Conservation (phyloP, 2,329 filamentous ascomycete genomes). For the Diplodia seriata region DNA sequence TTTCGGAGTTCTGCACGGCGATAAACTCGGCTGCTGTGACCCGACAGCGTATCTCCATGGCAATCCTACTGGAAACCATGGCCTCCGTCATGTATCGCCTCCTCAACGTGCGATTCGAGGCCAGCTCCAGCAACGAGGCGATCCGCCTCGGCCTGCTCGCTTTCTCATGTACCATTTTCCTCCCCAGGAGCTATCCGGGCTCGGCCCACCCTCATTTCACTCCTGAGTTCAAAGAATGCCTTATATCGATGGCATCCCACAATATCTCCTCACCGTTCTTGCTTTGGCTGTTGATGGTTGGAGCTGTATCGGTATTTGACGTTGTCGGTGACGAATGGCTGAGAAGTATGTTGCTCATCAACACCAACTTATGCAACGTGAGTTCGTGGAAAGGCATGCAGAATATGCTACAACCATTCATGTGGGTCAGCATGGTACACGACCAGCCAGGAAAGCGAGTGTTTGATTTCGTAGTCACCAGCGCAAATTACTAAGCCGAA, state of each 20-base stretch:
- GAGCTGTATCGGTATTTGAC: background rate
- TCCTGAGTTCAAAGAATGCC: background rate
- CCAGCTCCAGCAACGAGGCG: background rate
- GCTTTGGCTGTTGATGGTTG: background rate
- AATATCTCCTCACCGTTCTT: background rate
- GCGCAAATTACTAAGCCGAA: no score
- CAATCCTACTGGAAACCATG: background rate
- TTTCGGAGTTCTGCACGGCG: background rate
- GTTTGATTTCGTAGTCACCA: no score
- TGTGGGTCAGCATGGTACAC: no score
- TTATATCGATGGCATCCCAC: background rate
- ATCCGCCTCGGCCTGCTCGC: background rate
- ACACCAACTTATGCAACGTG: no score
- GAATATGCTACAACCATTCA: no score
- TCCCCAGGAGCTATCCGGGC: background rate
- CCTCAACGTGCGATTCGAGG: background rate
- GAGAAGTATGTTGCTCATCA: no score
- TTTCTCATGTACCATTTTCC: background rate
- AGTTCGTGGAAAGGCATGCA: no score
- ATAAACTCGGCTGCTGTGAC: background rate
- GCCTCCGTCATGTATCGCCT: background rate
- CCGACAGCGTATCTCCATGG: background rate
- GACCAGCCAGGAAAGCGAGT: no score
- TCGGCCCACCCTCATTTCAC: background rate
- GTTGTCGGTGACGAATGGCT: no score